Evolutionary conservation across 371 early-diverging fungal genomes (phyloP), one percentile per base, ranked within the genome.

Genomic region (Apophysomyces ossiformis): DNA sequence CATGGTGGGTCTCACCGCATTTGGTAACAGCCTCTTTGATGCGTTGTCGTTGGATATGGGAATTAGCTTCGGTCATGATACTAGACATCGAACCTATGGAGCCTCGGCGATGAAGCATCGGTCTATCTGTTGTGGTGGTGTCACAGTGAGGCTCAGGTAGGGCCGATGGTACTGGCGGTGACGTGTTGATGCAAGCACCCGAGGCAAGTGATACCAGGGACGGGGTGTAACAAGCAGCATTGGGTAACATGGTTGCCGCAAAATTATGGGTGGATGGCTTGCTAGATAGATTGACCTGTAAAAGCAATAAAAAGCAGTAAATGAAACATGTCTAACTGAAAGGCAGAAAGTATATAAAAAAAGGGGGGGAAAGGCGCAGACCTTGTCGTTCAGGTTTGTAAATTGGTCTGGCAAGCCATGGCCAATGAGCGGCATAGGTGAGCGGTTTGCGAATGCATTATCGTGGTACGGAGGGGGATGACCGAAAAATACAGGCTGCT

Each of bases 51-150:
- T 77, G 71, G 12, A 68, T 32, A 18, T 56, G 45, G 1, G 76
- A 65, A 16, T 59, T 76, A 4, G 66, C 71, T 39, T 69, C 76
- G 0, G 78, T 79, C 69, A 74, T 70, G 13, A 65, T 69, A 54
- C 72, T 76, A 0, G 68, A 57, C 37, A 69, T 56, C 1, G 80
- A 80, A 58, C 78, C 81, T n/a, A 61, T 46, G 8, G 82, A 82
- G 11, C 69, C 71, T 41, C 78, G 64, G 2, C 79, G 68, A 9
- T 74, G 72, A 16, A 76, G 72, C 0, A 74, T 72, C n/a, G 75
- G 71, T 45, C 64, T 60, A 32, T 63, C 32, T 56, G 38, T 35
- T 2, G 56, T 36, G 12, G 9, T n/a, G 9, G 54, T 11, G 5
- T 50, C 21, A 21, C 54, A 50, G 54, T 26, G 54, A 21, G 16